phyloP scores from a whole-genome alignment of 352 stramenopile species.

The Aphanomyces invadans region DNA sequence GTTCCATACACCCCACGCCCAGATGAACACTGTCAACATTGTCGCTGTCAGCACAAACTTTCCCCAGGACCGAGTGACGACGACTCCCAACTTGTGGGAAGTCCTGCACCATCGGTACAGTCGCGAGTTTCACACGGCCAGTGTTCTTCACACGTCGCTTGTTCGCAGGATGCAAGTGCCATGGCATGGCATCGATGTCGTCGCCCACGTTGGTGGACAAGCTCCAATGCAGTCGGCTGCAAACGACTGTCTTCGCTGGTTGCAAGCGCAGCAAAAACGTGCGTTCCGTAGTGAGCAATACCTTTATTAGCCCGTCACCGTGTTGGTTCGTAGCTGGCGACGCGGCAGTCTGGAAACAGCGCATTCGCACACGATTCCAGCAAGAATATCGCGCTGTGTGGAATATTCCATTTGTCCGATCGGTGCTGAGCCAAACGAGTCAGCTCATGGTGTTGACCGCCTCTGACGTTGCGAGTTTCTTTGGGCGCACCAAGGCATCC shows the following conservation, averaged over 20 bases:
- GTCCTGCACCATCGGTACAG: slow-evolving; percentile 34
- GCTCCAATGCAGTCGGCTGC: slow-evolving; percentile 63
- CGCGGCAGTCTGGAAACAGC: slow-evolving; percentile 27
- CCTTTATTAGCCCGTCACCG: too few species aligned
- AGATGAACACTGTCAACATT: slow-evolving; percentile 34
- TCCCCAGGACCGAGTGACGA: slow-evolving; percentile 47
- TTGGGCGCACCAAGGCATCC: slow-evolving; percentile 23
- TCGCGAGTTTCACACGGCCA: background rate
- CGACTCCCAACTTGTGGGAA: slow-evolving; percentile 52
- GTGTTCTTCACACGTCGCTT: too few species aligned
- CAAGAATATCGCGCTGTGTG: slow-evolving; percentile 59
- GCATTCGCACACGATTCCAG: slow-evolving; percentile 38
- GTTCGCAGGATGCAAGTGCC: slow-evolving; percentile 32
- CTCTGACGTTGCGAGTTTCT: slow-evolving; percentile 53
- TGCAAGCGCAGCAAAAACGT: slow-evolving; percentile 29
- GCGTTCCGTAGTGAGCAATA: background rate
- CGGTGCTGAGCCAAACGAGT: slow-evolving; percentile 48
- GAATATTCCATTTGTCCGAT: slow-evolving; percentile 55
- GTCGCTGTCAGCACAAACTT: slow-evolving; percentile 65
- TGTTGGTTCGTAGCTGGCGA: slow-evolving; percentile 1
- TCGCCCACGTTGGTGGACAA: slow-evolving; percentile 65
- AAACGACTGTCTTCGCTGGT: slow-evolving; percentile 54
- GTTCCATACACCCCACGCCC: slow-evolving; percentile 47
- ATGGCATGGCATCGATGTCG: slow-evolving; percentile 63
- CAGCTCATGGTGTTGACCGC: slow-evolving; percentile 61